Evolutionary conservation across 768 basidiomycete genomes (phyloP), one percentile per base, ranked within the genome.

Genomic region (Dentipellis fragilis): DNA sequence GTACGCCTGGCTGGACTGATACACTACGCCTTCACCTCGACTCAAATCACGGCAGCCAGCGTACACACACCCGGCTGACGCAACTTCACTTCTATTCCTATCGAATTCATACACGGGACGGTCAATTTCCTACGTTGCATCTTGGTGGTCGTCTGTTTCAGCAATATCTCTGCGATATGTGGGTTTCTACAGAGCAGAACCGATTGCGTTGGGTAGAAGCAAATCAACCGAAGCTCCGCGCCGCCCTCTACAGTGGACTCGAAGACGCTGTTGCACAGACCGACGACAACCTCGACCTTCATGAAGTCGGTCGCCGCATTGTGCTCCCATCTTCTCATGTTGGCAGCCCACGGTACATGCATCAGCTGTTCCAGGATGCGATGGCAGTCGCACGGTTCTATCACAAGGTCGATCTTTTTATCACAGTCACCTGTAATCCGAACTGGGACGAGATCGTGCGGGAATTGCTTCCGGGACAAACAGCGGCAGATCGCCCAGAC

Each of bases 291-390:
- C 14, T 65, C 16, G 54, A 75, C 21, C 48, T 72, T 5, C 42
- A 53, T 34, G 56, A 71, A 0, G 49, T 73, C 51, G 76, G 77
- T 0, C 54, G 59, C 45, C 54, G 66, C 1, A 42, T 70, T 23
- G 65, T 76, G 23, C 65, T 80, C 10, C 76, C 76, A 0, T 76
- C 75, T 0, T 71, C 72, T 0, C 71, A 74, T 58, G 65, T 60
- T n/a, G 74, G 73, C 8, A 66, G 77, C 4, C 61, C 75, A n/a
- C 57, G 68, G 0, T 58, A 76, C 36, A 79, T 80, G 76, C 60
- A 67, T 0, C 72, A 76, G 51, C 60, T 64, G 0, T 74, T 69
- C 37, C 75, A 80, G 29, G 77, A 80, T 56, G 62, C 75, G 0
- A 66, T 81, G 66, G 76, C 80, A 0, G 66, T 83, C 22, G 71